Evolutionary conservation across 2,329 filamentous ascomycete species (phyloP).

Genomic region (Bertia moriformis): DNA sequence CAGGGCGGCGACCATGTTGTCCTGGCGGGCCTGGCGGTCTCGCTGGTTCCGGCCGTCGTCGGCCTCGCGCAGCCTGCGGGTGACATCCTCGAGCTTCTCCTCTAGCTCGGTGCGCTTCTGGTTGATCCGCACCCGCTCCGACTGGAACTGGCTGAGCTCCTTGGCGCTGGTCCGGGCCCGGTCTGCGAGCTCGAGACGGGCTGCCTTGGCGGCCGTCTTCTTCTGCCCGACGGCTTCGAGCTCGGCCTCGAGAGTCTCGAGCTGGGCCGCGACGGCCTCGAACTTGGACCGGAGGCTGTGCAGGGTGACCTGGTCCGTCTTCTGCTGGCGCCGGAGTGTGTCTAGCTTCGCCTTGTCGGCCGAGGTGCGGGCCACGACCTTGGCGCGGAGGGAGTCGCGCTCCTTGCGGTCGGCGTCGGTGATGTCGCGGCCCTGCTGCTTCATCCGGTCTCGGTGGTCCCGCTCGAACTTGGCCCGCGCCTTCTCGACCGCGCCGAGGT

Average conservation of each 20-base stretch:
- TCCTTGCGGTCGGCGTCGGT: constrained; percentile 77
- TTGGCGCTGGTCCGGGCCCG: constrained; percentile 81
- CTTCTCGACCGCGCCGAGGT: constrained; percentile 73
- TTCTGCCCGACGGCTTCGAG: constrained; percentile 55
- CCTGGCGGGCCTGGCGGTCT: constrained; percentile 63
- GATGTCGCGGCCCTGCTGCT: constrained; percentile 74
- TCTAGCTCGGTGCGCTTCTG: constrained; percentile 79
- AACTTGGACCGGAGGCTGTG: constrained; percentile 81
- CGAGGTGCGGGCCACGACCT: constrained; percentile 72
- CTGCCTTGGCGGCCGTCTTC: constrained; percentile 43
- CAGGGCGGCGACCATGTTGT: constrained; percentile 71
- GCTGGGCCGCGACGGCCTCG: constrained; percentile 61
- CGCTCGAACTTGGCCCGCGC: constrained; percentile 78
- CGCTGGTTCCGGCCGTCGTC: constrained; percentile 76
- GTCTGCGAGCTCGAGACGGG: constrained; percentile 52
- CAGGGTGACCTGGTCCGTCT: constrained; percentile 80
- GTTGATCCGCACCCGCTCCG: constrained; percentile 66
- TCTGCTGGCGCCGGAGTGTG: constrained; percentile 73
- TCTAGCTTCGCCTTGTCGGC: constrained; percentile 71
- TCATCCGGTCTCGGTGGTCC: constrained; percentile 71
- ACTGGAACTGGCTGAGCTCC: constrained; percentile 71
- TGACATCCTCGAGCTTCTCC: constrained; percentile 75
- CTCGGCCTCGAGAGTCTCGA: constrained; percentile 62
- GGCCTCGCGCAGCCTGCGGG: constrained; percentile 69
- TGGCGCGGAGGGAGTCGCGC: constrained; percentile 70